phyloP scores from a whole-genome alignment of 83 land plant species.

The Picea engelmannii region DNA sequence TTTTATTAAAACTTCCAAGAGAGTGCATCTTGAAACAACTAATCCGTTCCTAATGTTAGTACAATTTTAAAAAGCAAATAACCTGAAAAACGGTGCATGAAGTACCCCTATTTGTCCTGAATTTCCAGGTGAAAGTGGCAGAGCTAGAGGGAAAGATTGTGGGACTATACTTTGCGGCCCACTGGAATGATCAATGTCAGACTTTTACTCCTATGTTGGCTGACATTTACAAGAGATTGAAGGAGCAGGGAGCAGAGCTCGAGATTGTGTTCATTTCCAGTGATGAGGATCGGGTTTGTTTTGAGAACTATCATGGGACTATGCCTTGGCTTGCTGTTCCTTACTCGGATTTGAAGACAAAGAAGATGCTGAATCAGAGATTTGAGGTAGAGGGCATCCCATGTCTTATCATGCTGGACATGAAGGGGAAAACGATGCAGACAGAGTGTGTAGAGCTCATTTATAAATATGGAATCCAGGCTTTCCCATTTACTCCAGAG shows the following conservation, averaged over 20 bases:
- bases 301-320: conserved; percentile 33
- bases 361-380: conserved; percentile 27
- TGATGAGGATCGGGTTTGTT: conserved; percentile 48
- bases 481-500: conserved; percentile 54
- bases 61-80: too few relatives aligned
- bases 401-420: conserved; percentile 42
- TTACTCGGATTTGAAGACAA: conserved; percentile 44
- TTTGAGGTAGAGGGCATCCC: conserved; percentile 63
- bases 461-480: conserved; percentile 39
- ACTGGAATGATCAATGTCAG: conserved; percentile 54
- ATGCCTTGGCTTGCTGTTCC: conserved; percentile 83
- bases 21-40: too few relatives aligned
- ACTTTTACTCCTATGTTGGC: conserved; percentile 47
- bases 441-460: conserved; percentile 50
- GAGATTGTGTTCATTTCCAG: conserved; percentile 69
- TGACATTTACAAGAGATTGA: conserved; percentile 35
- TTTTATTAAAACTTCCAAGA: too few relatives aligned
- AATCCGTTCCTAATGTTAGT: too few relatives aligned
- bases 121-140: conserved; percentile 42
- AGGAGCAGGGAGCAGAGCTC: conserved; percentile 24
- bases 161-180: conserved; percentile 67
- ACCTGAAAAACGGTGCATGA: too few relatives aligned
- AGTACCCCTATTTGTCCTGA: background rate
- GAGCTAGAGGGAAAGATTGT: conserved; percentile 41
- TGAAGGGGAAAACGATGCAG: conserved; percentile 20